Evolutionary conservation across 495 filamentous ascomycete species (phyloP).

Genomic region (Jackrogersella minutella): DNA sequence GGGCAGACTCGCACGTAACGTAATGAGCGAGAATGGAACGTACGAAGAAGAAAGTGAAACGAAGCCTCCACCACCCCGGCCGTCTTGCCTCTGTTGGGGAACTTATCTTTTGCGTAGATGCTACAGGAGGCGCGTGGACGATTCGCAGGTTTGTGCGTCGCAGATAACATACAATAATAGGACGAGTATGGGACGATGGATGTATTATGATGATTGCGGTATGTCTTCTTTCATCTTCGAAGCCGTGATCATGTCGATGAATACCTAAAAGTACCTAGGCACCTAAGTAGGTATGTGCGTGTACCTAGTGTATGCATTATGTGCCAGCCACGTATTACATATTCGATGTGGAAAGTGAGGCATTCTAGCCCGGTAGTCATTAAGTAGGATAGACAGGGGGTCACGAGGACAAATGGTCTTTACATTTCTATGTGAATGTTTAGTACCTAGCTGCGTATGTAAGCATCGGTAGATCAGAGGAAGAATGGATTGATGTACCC

Average conservation of each 20-base stretch:
- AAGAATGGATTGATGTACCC: too few species aligned
- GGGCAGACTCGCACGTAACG: constrained; percentile 2
- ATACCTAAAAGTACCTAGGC: not conserved
- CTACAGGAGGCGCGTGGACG: not conserved
- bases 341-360: not conserved
- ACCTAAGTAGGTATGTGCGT: not conserved
- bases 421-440: not conserved
- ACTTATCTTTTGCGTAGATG: not conserved
- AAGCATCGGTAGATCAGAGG: too few species aligned
- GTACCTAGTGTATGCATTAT: constrained; percentile 1
- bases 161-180: constrained; percentile 33
- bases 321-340: not conserved
- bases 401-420: not conserved
- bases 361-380: not conserved
- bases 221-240: not conserved
- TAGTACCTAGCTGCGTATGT: too few species aligned
- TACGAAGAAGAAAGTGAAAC: constrained; percentile 38
- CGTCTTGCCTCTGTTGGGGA: not conserved
- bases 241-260: not conserved
- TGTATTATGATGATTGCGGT: too few species aligned
- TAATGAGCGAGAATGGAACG: not conserved
- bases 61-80: not conserved
- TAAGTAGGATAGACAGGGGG: not conserved
- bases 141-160: constrained; percentile 14
- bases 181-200: constrained; percentile 28